These are phyloP conservation scores for Claviceps sp. DNA, from an alignment of 2,329 filamentous ascomycete genomes.

Conservation along the genomic window DNA sequence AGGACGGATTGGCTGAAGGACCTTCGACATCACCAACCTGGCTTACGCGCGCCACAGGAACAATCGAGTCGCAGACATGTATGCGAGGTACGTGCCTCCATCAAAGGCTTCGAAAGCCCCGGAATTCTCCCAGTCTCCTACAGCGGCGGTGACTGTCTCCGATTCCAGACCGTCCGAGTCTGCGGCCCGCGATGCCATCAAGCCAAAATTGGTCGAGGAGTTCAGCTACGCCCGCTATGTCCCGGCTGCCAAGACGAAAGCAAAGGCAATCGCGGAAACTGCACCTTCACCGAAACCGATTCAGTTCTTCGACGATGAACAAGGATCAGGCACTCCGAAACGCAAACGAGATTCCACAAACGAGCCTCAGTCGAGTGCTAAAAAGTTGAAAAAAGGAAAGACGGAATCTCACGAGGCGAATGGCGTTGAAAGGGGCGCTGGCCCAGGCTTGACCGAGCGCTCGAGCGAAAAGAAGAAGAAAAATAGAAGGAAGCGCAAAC, in stretches of 20 bases:
- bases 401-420: slow-evolving; percentile 5
- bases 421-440: slow-evolving; percentile 8
- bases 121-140: slow-evolving; percentile 4
- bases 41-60: neutral
- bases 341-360: slow-evolving; percentile 23
- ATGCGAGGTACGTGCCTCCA: slow-evolving; percentile 30
- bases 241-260: slow-evolving; percentile 15
- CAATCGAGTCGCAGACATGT: slow-evolving; percentile 17
- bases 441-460: neutral
- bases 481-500: slow-evolving; percentile 22
- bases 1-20: neutral
- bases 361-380: slow-evolving; percentile 18
- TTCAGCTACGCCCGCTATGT: slow-evolving; percentile 29
- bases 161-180: slow-evolving; percentile 1
- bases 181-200: neutral
- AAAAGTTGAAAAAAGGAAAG: slow-evolving; percentile 18
- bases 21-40: neutral
- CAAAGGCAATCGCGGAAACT: slow-evolving; percentile 4
- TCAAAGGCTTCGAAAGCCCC: slow-evolving; percentile 12
- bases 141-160: neutral
- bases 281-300: slow-evolving; percentile 5
- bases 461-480: slow-evolving; percentile 12
- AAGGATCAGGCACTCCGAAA: slow-evolving; percentile 16
- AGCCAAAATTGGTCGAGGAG: slow-evolving; percentile 8
- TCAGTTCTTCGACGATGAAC: slow-evolving; percentile 18